Percentiles rank a stretch among this genome's conserved stretches.
Conservation (phyloP, 495 filamentous ascomycete genomes). For the Talaromyces proteolyticus region DNA sequence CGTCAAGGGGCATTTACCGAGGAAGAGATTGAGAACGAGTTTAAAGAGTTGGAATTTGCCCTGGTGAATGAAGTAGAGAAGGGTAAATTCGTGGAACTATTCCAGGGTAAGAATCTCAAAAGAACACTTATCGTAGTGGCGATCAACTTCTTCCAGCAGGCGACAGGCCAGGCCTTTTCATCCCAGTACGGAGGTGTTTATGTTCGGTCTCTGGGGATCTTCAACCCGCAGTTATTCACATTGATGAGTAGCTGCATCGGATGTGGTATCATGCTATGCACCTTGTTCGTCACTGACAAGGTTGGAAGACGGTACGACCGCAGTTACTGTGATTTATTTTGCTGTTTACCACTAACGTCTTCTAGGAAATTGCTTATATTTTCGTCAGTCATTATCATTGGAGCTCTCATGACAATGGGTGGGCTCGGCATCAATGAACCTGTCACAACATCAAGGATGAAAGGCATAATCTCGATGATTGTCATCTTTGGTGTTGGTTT, state of each 20-base stretch:
- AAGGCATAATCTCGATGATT: neutral
- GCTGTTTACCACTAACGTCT: too few relatives aligned
- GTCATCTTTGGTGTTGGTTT: conserved; percentile 3
- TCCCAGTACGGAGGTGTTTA: conserved; percentile 25
- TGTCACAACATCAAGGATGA: neutral
- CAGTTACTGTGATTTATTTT: too few relatives aligned
- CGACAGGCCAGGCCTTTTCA: conserved; percentile 25
- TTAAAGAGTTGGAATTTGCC: neutral
- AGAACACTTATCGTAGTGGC: conserved; percentile 22
- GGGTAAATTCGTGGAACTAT: conserved; percentile 21
- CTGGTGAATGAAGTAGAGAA: conserved; percentile 8
- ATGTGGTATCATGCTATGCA: neutral
- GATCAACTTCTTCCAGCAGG: conserved; percentile 24
- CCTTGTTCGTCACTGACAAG: neutral
- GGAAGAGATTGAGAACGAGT: conserved; percentile 13
- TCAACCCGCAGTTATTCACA: conserved; percentile 16
- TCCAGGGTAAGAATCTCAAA: conserved; percentile 13
- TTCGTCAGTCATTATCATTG: too few relatives aligned
- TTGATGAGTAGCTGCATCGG: neutral
- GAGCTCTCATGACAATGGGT: too few relatives aligned
- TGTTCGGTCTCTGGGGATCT: conserved; percentile 18
- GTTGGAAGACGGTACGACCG: neutral
- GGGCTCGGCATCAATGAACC: too few relatives aligned
- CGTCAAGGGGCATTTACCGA: conserved; percentile 7
- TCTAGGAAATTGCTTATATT: too few relatives aligned